Base-by-base conservation (phyloP, 345 rosid genomes). In the Turnera subulata region DNA sequence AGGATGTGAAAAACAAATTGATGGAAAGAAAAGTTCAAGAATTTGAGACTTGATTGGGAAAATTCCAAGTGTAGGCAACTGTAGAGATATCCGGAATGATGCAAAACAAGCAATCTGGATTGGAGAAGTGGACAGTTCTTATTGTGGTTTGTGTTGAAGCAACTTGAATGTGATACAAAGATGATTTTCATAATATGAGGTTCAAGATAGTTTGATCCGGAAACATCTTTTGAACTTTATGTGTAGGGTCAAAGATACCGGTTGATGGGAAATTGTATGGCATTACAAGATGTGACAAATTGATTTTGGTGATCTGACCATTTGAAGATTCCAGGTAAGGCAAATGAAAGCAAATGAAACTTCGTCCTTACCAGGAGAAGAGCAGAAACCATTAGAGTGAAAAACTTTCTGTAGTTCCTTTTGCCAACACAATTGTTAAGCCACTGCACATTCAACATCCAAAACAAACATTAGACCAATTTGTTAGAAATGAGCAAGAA, bases 351-450 rank as follows among this genome's bases (percentile, higher is more conserved):
- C 48, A 55, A 44, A 60, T 33, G 61, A 64, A 66, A 44, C 26
- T 29, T 59, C 26, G 6, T 59, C 68, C 94, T 82, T 80, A 89
- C 96, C 91, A 93, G 75, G 66, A 89, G 76, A 15, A 93, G 82
- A 61, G 97, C 77, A 22, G 85, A 82, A 56, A 82, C 78, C 97
- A 89, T 89, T 63, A 93, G 97, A 46, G 83, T 80, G 85, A 93
- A 93, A 78, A 93, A 93, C 71, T 89, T 84, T 55, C 83, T 72
- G 74, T 93, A 93, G 69, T 89, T 93, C 75, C 65, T 73, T 72
- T 76, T 85, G 73, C 97, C 99, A 17, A 93, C 78, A 63, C 96
- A 93, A 67, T 89, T 93, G 81, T 93, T 93, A 60, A 93, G 88
- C 99, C 99, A 93, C 97, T 89, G 80, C 60, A 76, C 52, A 73